Conservation (phyloP, 2,329 filamentous ascomycete species). For the Cordyceps javanica region DNA sequence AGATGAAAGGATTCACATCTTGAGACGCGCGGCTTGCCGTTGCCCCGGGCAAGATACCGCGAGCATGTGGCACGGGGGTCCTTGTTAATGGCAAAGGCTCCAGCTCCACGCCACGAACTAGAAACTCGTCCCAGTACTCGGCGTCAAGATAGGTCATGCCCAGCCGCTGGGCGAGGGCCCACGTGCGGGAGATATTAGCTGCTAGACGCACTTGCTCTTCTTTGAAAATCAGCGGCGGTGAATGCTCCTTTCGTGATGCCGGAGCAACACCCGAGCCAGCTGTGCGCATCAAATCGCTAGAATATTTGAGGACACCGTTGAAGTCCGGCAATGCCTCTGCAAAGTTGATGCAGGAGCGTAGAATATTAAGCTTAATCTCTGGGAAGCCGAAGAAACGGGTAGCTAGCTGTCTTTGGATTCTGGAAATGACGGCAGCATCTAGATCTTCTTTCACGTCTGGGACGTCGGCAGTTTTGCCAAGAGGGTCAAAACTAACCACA, state of each 20-base stretch:
- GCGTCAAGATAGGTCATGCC: slow-evolving; percentile 65
- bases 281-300: slow-evolving; percentile 74
- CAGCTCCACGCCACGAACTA: slow-evolving; percentile 71
- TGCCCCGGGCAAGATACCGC: slow-evolving; percentile 46
- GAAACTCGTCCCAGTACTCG: slow-evolving; percentile 95
- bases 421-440: slow-evolving; percentile 45
- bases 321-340: slow-evolving; percentile 93
- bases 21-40: slow-evolving; percentile 47
- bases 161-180: slow-evolving; percentile 67
- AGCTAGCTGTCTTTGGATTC: slow-evolving; percentile 54
- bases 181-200: slow-evolving; percentile 79
- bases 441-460: slow-evolving; percentile 34
- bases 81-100: slow-evolving; percentile 54
- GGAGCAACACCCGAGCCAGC: slow-evolving; percentile 76
- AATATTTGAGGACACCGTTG: slow-evolving; percentile 80
- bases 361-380: slow-evolving; percentile 75
- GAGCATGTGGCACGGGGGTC: slow-evolving; percentile 60
- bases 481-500: slow-evolving; percentile 46
- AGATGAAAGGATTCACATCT: slow-evolving; percentile 80
- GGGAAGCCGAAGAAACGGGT: slow-evolving; percentile 68
- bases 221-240: slow-evolving; percentile 61
- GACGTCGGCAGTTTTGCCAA: slow-evolving; percentile 21
- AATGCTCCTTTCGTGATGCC: slow-evolving; percentile 60
- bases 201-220: slow-evolving; percentile 84
- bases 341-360: slow-evolving; percentile 86